A percentile compares a stretch with the other conserved stretches of the same genome.
Evolutionary conservation across 495 filamentous ascomycete species (phyloP).

Genomic region (Daldinia grandis): DNA sequence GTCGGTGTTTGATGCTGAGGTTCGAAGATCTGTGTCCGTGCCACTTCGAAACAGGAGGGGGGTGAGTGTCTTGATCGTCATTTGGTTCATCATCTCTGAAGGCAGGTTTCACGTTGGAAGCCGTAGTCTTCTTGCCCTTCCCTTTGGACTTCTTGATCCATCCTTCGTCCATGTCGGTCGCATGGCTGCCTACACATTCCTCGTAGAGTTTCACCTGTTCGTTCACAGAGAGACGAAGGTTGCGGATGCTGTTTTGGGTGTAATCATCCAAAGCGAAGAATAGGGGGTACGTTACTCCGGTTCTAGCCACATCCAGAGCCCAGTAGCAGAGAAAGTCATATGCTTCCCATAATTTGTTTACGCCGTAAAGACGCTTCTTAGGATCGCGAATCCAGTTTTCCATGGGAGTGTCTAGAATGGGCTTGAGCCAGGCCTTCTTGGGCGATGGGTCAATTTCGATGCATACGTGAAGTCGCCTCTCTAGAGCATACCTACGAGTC

Average conservation of each 20-base stretch:
- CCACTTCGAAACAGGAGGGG: background rate
- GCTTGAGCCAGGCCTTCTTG: background rate
- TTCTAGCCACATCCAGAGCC: background rate
- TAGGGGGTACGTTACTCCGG: background rate
- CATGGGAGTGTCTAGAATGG: background rate
- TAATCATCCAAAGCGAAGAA: background rate
- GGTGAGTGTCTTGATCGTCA: too few species aligned
- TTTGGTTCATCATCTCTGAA: background rate
- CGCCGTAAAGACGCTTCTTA: background rate
- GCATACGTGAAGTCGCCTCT: background rate
- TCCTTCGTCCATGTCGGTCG: background rate
- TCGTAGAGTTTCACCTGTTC: background rate
- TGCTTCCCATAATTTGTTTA: background rate
- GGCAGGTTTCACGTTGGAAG: background rate
- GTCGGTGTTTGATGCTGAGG: background rate
- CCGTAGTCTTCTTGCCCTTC: background rate
- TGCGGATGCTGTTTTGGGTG: background rate
- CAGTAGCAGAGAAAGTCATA: conserved; percentile 5
- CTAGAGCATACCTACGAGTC: background rate
- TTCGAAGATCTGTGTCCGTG: background rate
- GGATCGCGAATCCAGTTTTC: background rate
- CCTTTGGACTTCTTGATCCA: background rate
- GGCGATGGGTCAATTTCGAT: background rate
- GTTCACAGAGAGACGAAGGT: background rate
- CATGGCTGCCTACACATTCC: background rate